phyloP scores from a whole-genome alignment of 345 rosid species.

The Brassica rapa region DNA sequence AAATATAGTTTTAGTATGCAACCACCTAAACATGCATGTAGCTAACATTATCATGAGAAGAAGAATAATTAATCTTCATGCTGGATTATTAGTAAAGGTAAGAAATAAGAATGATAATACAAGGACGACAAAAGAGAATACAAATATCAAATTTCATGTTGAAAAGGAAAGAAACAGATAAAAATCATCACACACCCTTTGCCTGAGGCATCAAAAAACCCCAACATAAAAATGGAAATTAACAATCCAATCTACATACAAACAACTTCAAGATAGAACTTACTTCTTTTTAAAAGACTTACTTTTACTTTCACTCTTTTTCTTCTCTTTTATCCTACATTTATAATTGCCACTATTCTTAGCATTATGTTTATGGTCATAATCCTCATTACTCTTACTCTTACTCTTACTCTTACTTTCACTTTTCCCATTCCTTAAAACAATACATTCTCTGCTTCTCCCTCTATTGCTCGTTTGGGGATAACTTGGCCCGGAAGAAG shows the following conservation, averaged over 20 bases:
- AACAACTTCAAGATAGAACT: background rate
- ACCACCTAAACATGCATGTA: constrained; percentile 6
- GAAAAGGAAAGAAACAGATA: background rate
- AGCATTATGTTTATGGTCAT: background rate
- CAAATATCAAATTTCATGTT: background rate
- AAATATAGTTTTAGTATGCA: background rate
- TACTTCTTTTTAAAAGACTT: constrained; percentile 15
- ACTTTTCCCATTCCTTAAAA: constrained; percentile 14
- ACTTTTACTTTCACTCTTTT: constrained; percentile 11
- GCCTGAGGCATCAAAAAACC: background rate
- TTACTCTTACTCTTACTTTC: constrained; percentile 19
- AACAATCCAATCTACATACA: constrained; percentile 8
- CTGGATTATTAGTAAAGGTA: background rate
- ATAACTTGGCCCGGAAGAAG: constrained; percentile 60
- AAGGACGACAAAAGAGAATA: background rate
- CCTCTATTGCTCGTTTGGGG: constrained; percentile 23
- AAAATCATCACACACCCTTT: constrained; percentile 9
- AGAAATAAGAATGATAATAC: background rate
- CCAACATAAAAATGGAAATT: background rate
- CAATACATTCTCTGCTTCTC: constrained; percentile 7
- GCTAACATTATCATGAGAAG: background rate
- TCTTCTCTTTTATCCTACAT: constrained; percentile 21
- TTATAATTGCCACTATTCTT: constrained; percentile 12
- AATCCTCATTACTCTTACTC: constrained; percentile 10
- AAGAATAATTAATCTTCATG: background rate